phyloP scores from a whole-genome alignment of 169 alveolate genomes.

The Neospora caninum region DNA sequence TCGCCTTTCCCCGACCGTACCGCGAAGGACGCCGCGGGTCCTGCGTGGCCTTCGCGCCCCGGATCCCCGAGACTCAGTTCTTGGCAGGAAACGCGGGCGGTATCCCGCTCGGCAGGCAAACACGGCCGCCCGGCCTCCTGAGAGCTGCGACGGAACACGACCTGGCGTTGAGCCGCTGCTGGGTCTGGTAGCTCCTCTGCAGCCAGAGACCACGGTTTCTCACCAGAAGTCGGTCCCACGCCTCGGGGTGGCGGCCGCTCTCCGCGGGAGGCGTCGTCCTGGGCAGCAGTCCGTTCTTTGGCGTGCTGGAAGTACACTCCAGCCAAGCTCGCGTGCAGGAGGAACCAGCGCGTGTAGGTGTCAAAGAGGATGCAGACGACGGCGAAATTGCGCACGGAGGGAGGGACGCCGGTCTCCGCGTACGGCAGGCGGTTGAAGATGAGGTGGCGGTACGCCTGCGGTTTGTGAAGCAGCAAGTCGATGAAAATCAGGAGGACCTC shows the following conservation, averaged over 20 bases:
- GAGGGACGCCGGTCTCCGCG: constrained; percentile 26
- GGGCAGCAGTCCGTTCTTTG: not conserved
- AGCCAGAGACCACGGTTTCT: too few species aligned
- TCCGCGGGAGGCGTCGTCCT: not conserved
- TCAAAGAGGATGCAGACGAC: constrained; percentile 53
- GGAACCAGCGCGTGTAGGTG: constrained; percentile 58
- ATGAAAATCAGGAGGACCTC: constrained; percentile 46
- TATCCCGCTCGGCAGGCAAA: too few species aligned
- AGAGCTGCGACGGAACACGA: too few species aligned
- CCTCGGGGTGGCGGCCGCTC: not conserved
- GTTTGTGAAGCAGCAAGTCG: constrained; percentile 62
- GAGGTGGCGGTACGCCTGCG: constrained; percentile 59
- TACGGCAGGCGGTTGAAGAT: constrained; percentile 56
- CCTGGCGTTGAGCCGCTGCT: too few species aligned
- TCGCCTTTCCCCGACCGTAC: too few species aligned
- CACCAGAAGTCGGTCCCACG: too few species aligned
- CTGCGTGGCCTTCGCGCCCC: too few species aligned
- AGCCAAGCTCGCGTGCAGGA: constrained; percentile 17
- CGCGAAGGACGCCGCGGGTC: too few species aligned
- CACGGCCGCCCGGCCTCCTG: too few species aligned
- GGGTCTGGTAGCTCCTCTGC: too few species aligned
- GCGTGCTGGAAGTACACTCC: not conserved
- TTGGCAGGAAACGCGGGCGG: too few species aligned
- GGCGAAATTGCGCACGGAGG: constrained; percentile 11
- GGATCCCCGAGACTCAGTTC: too few species aligned